These are phyloP conservation scores for Guyanaporus albipodus DNA, from an alignment of 768 basidiomycete species.

Conservation along the genomic window DNA sequence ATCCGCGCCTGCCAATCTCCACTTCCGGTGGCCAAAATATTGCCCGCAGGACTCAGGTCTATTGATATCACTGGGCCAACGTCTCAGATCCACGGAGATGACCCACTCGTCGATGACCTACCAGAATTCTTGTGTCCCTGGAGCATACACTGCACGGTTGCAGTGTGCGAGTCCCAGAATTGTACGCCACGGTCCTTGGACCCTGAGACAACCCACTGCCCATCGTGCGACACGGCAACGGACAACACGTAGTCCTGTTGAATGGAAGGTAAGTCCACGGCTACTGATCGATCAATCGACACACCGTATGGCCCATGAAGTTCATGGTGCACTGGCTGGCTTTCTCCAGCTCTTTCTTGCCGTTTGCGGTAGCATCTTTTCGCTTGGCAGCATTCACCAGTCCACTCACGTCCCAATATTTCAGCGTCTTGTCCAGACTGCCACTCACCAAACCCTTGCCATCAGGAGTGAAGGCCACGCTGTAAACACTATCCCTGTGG, in stretches of 20 bases:
- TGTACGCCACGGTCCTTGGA: constrained; percentile 95
- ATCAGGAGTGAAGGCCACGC: constrained; percentile 90
- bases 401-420: constrained; percentile 73
- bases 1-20: constrained; percentile 72
- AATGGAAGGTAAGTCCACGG: constrained; percentile 1
- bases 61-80: constrained; percentile 60
- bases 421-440: constrained; percentile 83
- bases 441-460: constrained; percentile 87
- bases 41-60: constrained; percentile 59
- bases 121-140: constrained; percentile 73
- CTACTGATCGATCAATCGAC: constrained; percentile 16
- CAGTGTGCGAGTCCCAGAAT: constrained; percentile 81
- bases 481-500: constrained; percentile 83
- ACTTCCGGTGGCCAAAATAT: constrained; percentile 62
- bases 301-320: constrained; percentile 83
- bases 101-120: constrained; percentile 27
- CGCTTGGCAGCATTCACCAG: constrained; percentile 31
- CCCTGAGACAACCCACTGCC: constrained; percentile 92
- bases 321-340: constrained; percentile 68
- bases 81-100: constrained; percentile 7
- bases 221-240: constrained; percentile 84
- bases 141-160: constrained; percentile 87
- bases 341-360: constrained; percentile 49
- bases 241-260: constrained; percentile 66
- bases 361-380: constrained; percentile 37